Evolutionary conservation across 2,329 filamentous ascomycete species (phyloP), one percentile per base, ranked within the genome.

Genomic region (Corinectria fuckeliana): DNA sequence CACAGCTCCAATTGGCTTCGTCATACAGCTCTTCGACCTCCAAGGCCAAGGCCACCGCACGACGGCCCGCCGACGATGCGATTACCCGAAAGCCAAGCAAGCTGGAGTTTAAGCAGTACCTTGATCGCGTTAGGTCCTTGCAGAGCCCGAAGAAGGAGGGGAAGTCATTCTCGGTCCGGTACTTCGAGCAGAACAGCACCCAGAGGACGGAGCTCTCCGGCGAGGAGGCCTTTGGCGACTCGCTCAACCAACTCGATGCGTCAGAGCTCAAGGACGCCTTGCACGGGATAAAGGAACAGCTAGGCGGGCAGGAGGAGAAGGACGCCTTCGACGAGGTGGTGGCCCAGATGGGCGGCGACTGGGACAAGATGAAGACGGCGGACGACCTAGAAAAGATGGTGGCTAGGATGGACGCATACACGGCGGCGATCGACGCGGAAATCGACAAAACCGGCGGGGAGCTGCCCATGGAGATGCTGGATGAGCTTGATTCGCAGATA

Each of bases 131-230:
- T 13, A 63, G 67, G 36, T 66, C 67, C 3, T 54, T 75, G 23
- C 66, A 66, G 23, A 60, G 61, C 20, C 47, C 64, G 1, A 62
- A 62, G 10, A 63, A 66, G 11, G 48, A 60, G 10, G 51, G 50
- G 1, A 52, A 61, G 5, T 60, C 69, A 14, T 74, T 72, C 32
- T 71, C 74, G 3, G 75, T 84, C 10, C 76, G 78, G 8, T 84
- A 77, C 66, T 85, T 82, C 60, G 81, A 85, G 54, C 78, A 84
- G 66, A 75, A 76, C 13, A 73, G 74, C 3, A 63, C 71, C 26
- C 65, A 68, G 7, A 65, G 81, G 11, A 76, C 71, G 14, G 75
- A 77, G 62, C 70, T 84, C 16, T 62, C 66, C 9, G 66, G 74
- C 57, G 72, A 78, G 47, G 72, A 78, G n/a, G 77, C 76, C 7